phyloP scores from a whole-genome alignment of 1,284 basidiomycete genomes.

The Inonotus hispidus region DNA sequence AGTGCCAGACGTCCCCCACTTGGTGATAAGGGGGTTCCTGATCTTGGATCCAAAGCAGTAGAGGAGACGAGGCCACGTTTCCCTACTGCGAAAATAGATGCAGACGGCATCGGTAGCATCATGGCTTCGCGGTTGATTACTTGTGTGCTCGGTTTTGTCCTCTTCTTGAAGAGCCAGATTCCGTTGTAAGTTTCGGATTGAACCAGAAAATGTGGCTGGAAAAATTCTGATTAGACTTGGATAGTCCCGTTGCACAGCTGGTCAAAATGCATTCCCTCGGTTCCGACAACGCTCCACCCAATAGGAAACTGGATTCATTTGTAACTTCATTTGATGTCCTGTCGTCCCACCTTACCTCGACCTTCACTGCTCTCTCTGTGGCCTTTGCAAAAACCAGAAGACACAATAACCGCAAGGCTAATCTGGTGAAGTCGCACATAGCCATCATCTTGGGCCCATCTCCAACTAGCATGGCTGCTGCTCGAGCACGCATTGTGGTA shows the following conservation, averaged over 20 bases:
- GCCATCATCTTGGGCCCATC: slow-evolving; percentile 62
- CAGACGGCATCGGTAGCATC: slow-evolving; percentile 44
- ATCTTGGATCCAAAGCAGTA: not conserved
- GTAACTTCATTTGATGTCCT: slow-evolving; percentile 61
- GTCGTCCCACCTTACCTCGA: slow-evolving; percentile 65
- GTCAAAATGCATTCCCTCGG: slow-evolving; percentile 43
- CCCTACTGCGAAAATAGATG: slow-evolving; percentile 44
- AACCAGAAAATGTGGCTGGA: not conserved
- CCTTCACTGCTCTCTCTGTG: slow-evolving; percentile 63
- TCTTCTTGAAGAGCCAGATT: slow-evolving; percentile 71
- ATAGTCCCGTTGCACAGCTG: slow-evolving; percentile 60
- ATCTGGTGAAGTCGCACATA: slow-evolving; percentile 39
- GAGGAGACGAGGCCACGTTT: slow-evolving; percentile 19
- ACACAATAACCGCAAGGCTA: not conserved
- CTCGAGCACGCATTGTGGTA: slow-evolving; percentile 51
- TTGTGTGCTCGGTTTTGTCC: slow-evolving; percentile 56
- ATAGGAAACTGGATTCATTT: slow-evolving; percentile 55
- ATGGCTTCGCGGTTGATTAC: slow-evolving; percentile 58
- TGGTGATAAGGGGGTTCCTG: not conserved
- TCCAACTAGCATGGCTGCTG: slow-evolving; percentile 28
- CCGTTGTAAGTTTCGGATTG: slow-evolving; percentile 53
- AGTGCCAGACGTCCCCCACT: not conserved
- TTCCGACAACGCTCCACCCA: slow-evolving; percentile 34
- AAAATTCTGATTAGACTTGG: not conserved
- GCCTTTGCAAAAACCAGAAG: slow-evolving; percentile 34